Evolutionary conservation across 768 basidiomycete species (phyloP).

Genomic region (Mrakia frigida): DNA sequence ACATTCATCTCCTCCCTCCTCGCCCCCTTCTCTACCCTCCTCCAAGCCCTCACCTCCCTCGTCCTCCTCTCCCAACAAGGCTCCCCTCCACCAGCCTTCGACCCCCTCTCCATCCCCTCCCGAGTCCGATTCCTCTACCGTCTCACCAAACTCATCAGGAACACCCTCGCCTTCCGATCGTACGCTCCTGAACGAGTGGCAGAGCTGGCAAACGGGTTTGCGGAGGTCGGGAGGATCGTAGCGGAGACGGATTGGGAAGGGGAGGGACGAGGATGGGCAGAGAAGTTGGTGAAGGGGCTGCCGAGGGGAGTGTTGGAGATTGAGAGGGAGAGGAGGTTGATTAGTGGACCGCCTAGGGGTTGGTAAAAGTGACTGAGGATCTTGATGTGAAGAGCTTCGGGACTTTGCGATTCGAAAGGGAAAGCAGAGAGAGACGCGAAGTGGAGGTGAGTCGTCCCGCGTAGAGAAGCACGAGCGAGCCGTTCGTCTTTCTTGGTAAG

Average conservation of each 20-base stretch:
- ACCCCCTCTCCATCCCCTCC: slow-evolving; percentile 69
- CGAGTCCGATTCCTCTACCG: slow-evolving; percentile 64
- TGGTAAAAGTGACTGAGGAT: slow-evolving; percentile 7
- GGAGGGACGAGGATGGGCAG: slow-evolving; percentile 57
- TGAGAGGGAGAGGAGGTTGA: slow-evolving; percentile 26
- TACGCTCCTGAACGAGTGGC: slow-evolving; percentile 60
- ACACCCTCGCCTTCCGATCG: slow-evolving; percentile 70
- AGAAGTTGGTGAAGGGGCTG: slow-evolving; percentile 52
- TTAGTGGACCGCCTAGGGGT: slow-evolving; percentile 30
- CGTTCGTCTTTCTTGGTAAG: too few species aligned
- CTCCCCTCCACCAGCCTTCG: slow-evolving; percentile 53
- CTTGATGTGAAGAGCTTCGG: too few species aligned
- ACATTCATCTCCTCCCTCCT: slow-evolving; percentile 55
- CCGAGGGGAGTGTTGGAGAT: slow-evolving; percentile 26
- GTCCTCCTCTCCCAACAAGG: slow-evolving; percentile 37
- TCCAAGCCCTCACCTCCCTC: slow-evolving; percentile 43
- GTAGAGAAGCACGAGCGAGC: too few species aligned
- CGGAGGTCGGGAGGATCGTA: slow-evolving; percentile 60
- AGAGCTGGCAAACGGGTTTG: slow-evolving; percentile 54
- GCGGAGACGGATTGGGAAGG: slow-evolving; percentile 69
- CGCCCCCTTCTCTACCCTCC: slow-evolving; percentile 52
- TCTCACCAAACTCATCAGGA: slow-evolving; percentile 65
- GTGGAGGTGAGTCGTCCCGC: too few species aligned
- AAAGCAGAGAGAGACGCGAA: too few species aligned
- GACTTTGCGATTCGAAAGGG: too few species aligned